Evolutionary conservation across 495 filamentous ascomycete species (phyloP).

Genomic region (Viridothelium virens): DNA sequence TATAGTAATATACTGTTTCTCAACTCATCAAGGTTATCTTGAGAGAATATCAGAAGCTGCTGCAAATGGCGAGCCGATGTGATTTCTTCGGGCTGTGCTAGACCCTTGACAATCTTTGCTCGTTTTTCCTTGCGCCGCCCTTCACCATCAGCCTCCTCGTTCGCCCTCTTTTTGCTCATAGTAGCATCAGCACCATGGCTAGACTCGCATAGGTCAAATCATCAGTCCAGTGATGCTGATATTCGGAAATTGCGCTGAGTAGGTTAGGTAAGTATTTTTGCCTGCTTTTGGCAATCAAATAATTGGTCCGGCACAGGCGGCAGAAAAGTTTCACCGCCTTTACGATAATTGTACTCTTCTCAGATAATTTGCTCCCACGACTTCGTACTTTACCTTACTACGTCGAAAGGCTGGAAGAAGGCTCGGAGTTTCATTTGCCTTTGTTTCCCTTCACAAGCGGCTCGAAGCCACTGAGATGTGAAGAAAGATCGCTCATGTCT

Average conservation of each 20-base stretch:
- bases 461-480: no score
- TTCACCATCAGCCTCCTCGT: neutral
- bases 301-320: neutral
- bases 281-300: neutral
- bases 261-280: no score
- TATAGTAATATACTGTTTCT: conserved; percentile 13
- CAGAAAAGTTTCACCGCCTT: conserved; percentile 7
- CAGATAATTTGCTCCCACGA: no score
- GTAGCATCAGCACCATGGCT: neutral
- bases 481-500: no score
- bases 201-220: neutral
- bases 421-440: no score
- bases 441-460: no score
- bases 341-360: no score
- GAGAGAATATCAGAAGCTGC: conserved; percentile 22
- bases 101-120: neutral
- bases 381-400: no score
- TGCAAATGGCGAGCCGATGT: conserved; percentile 25
- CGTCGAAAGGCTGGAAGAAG: no score
- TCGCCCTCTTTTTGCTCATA: neutral
- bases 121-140: conserved; percentile 6
- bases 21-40: conserved; percentile 23
- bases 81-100: conserved; percentile 21
- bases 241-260: neutral
- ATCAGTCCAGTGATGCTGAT: neutral